Base-by-base conservation (phyloP, 306 rosid species). In the Canavalia ensiformis region DNA sequence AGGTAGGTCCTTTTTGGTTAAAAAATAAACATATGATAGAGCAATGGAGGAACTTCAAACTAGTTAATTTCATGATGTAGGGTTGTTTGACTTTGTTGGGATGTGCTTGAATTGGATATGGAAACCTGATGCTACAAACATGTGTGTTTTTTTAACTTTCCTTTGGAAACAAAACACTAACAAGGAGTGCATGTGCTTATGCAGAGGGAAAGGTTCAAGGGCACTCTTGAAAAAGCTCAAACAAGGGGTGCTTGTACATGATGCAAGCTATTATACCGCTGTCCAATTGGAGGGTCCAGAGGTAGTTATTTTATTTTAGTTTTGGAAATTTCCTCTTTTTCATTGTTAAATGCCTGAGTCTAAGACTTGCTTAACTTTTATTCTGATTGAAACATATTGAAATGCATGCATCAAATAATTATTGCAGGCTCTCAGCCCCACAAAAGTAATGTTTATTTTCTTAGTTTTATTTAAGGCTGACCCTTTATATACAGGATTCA, bases 211-310 rank as follows among this genome's bases (percentile, higher is more conserved):
- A 80, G 95, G 98, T 77, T 92, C 97, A 3, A 89, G 94, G 86
- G 90, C 94, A 66, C 85, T 92, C 77, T 85, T 95, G 87, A 95
- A 88, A 81, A 75, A 89, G 90, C 81, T 86, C 84, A 90, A 84
- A 83, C 78, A 90, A 25, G 92, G 90, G 64, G 88, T 83, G 82
- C 87, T 94, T 4, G 64, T 89, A 59, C 97, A 94, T 77, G 97
- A 94, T 81, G 91, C 97, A 13, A 94, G 95, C 84, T 94, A 94
- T 83, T 76, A 77, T 72, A 77, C 78, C 82, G 90, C 97, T 49
- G 52, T 94, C 42, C 95, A 92, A 68, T 86, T 94, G 90, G 98
- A 91, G 88, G 98, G 98, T 85, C 89, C 90, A 9, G 90, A 91
- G 97, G 98, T 88, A 74, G 65, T 72, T 70, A 7, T 75, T 58